Evolutionary conservation across 83 land plant genomes (phyloP).

Genomic region (Isoetes engelmannii): DNA sequence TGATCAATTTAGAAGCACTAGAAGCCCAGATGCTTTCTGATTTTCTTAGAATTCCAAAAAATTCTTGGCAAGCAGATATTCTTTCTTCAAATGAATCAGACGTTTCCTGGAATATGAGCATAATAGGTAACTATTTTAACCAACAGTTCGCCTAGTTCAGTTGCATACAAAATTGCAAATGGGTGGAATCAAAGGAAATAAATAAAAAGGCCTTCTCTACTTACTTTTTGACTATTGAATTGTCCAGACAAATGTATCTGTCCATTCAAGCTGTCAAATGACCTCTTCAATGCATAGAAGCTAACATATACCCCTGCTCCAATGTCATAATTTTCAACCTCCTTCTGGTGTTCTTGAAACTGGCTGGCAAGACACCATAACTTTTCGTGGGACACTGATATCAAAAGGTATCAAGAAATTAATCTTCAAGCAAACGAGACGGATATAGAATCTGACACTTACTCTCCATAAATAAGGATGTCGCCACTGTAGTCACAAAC

Average conservation of each 20-base stretch:
- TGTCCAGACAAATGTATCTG: too few species aligned
- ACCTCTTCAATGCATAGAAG: constrained; percentile 40
- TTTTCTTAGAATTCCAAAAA: constrained; percentile 29
- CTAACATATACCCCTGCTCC: constrained; percentile 82
- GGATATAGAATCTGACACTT: constrained; percentile 9
- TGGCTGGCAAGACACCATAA: constrained; percentile 56
- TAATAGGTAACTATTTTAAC: background rate
- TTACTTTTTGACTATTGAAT: too few species aligned
- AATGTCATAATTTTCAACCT: constrained; percentile 83
- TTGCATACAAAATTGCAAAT: background rate
- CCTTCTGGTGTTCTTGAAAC: constrained; percentile 67
- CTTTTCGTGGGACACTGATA: constrained; percentile 39
- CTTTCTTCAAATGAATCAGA: constrained; percentile 27
- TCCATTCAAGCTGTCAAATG: too few species aligned
- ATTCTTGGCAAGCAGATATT: constrained; percentile 22
- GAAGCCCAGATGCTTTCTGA: constrained; percentile 29
- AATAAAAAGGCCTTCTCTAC: too few species aligned
- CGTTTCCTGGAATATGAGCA: background rate
- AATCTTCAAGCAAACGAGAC: background rate
- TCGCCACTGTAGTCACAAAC: constrained; percentile 64
- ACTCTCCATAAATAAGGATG: constrained; percentile 62
- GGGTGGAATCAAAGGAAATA: background rate
- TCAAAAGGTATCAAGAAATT: background rate
- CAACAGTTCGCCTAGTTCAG: background rate
- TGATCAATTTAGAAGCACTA: constrained; percentile 7